Conservation (phyloP, 2,329 filamentous ascomycete genomes). For the Diplodia seriata region DNA sequence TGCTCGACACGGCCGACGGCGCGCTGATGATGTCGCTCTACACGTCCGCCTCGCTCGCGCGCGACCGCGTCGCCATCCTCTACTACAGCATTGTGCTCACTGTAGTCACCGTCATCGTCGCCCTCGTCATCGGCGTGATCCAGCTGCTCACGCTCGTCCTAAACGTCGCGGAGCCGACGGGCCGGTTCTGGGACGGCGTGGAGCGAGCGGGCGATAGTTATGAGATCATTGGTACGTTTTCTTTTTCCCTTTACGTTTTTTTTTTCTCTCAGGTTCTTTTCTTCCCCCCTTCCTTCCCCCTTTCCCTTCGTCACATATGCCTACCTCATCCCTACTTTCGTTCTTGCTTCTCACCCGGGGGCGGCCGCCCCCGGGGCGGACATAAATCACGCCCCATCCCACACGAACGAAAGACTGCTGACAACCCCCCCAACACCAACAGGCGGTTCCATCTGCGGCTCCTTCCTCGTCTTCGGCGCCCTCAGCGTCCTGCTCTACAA, state of each 20-base stretch:
- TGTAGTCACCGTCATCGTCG: constrained; percentile 80
- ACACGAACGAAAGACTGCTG: too few relatives aligned
- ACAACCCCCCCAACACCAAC: not conserved
- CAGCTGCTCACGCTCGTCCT: constrained; percentile 81
- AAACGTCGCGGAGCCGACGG: constrained; percentile 75
- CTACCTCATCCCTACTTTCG: too few relatives aligned
- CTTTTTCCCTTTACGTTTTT: too few relatives aligned
- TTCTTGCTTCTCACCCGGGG: too few relatives aligned
- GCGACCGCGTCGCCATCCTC: constrained; percentile 85
- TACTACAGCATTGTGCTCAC: constrained; percentile 94
- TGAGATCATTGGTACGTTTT: constrained; percentile 72
- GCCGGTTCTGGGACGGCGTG: constrained; percentile 91
- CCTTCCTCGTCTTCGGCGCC: constrained; percentile 79
- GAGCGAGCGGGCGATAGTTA: constrained; percentile 78
- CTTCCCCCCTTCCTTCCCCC: too few relatives aligned
- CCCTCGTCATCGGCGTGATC: constrained; percentile 82
- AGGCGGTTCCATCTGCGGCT: constrained; percentile 78
- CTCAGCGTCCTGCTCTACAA: constrained; percentile 77
- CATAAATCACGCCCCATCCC: too few relatives aligned
- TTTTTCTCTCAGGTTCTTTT: too few relatives aligned
- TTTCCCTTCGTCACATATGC: too few relatives aligned
- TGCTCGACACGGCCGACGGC: constrained; percentile 90
- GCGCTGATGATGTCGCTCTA: constrained; percentile 96
- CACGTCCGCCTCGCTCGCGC: constrained; percentile 76
- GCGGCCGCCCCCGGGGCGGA: too few relatives aligned